Conservation (phyloP, 2,329 filamentous ascomycete genomes). For the Hypoxylon sp. region DNA sequence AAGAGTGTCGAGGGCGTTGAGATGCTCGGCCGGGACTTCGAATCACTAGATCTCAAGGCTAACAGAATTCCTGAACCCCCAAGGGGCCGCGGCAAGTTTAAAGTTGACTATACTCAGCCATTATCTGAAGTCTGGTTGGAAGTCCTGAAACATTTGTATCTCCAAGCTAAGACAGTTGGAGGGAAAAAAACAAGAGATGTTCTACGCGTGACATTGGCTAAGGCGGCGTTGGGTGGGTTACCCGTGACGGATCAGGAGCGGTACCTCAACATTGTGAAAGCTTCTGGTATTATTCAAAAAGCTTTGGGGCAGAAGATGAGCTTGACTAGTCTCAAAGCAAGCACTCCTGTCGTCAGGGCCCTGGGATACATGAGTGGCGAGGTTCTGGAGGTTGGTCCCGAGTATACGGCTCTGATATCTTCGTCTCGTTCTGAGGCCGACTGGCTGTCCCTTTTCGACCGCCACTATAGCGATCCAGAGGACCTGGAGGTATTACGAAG, state of each 20-base stretch:
- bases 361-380: constrained; percentile 10
- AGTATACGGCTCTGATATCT: not conserved
- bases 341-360: constrained; percentile 2
- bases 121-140: constrained; percentile 11
- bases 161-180: not conserved
- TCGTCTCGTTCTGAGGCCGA: not conserved
- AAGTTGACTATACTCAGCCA: constrained; percentile 14
- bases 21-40: not conserved
- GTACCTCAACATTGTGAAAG: constrained; percentile 1
- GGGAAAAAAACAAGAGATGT: not conserved
- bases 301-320: not conserved
- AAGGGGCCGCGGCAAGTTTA: not conserved
- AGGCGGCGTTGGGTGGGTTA: too few relatives aligned
- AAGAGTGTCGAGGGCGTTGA: not conserved
- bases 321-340: not conserved
- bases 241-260: not conserved
- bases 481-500: not conserved
- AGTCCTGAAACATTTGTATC: constrained; percentile 4
- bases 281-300: constrained; percentile 5
- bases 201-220: not conserved
- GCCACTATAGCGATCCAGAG: not conserved
- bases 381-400: constrained; percentile 3
- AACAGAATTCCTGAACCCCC: not conserved
- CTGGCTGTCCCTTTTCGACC: constrained; percentile 3
- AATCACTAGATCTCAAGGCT: not conserved